These are phyloP conservation scores for Citrus cavaleriei DNA, from an alignment of 345 rosid genomes.

Conservation along the genomic window DNA sequence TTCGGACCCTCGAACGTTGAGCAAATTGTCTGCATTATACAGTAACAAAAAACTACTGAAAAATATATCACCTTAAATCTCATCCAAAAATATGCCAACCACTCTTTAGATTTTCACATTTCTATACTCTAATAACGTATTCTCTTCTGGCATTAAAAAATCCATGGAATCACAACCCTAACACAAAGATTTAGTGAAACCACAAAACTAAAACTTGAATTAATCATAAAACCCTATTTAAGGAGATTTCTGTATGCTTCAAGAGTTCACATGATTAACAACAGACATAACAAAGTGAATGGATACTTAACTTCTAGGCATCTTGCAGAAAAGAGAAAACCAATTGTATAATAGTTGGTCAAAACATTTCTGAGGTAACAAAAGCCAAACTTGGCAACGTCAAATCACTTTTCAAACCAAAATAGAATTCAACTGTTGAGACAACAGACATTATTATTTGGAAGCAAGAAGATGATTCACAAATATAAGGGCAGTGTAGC, in stretches of 20 bases:
- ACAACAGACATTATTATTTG: not conserved
- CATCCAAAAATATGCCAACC: not conserved
- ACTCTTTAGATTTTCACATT: not conserved
- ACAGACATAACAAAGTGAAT: not conserved
- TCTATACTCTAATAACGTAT: not conserved
- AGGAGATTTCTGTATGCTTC: not conserved
- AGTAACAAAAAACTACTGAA: conserved; percentile 15
- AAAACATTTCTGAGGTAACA: not conserved
- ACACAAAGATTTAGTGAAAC: not conserved
- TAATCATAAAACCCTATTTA: not conserved
- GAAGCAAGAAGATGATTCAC: not conserved
- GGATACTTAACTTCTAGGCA: not conserved
- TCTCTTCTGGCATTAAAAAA: not conserved
- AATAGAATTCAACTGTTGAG: not conserved
- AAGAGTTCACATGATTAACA: not conserved
- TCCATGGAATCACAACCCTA: not conserved
- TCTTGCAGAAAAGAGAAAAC: not conserved
- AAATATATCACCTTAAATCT: conserved; percentile 5
- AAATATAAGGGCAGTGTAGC: not conserved
- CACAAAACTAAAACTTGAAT: not conserved
- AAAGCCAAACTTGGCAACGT: not conserved
- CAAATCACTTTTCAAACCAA: not conserved
- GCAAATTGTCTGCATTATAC: conserved; percentile 83
- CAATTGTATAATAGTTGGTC: not conserved
- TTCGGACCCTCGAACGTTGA: conserved; percentile 94